Base-by-base conservation (phyloP, 2,329 filamentous ascomycete genomes). In the Lizonia empirigonia region DNA sequence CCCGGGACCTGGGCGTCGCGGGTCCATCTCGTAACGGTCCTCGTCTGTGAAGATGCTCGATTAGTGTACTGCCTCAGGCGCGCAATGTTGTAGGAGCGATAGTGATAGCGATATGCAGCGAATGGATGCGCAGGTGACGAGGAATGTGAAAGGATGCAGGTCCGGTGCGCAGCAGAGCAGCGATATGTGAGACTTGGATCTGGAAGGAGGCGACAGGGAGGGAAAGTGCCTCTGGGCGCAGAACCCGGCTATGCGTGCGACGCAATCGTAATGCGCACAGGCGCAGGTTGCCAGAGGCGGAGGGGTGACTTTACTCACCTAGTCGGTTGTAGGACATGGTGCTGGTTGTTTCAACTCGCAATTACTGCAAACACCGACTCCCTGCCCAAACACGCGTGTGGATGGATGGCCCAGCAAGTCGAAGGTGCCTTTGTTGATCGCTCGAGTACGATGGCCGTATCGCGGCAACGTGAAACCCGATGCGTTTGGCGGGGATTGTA, bases 11-110 rank as follows among this genome's bases (percentile, higher is more conserved):
- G 71, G 67, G 59, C 71, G 80, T 61, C 79, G 81, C 48, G 81
- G 80, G 62, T 83, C 78, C 80, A 85, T 79, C 24, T 58, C 60
- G 62, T 70, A 67, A 15, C 62, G 59, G 19, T 66, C 59, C 32
- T 64, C 64, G 59, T 68, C 63, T 56, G 56, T 60, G 27, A 50
- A 55, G 18, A 32, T 40, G 27, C 44, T 37, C 34, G 53, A 49
- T 46, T 58, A 62, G 49, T 65, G 29, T 27, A 63, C 69, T 49
- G 33, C 49, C 42, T 58, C 27, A 26, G 53, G 20, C 30, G 54
- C 45, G 45, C 51, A 55, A 62, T 56, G 63, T 54, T 41, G 41
- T 50, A 40, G 29, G 37, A 15, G 46, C 35, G 29, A 35, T 7
- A 24, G 44, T 27, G 44, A 29, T 48, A 40, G 40, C 19, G 23